Percentiles rank a stretch among this genome's conserved stretches.
Evolutionary conservation across 2,329 filamentous ascomycete species (phyloP).

Genomic region (Pestalotiopsis sp.): DNA sequence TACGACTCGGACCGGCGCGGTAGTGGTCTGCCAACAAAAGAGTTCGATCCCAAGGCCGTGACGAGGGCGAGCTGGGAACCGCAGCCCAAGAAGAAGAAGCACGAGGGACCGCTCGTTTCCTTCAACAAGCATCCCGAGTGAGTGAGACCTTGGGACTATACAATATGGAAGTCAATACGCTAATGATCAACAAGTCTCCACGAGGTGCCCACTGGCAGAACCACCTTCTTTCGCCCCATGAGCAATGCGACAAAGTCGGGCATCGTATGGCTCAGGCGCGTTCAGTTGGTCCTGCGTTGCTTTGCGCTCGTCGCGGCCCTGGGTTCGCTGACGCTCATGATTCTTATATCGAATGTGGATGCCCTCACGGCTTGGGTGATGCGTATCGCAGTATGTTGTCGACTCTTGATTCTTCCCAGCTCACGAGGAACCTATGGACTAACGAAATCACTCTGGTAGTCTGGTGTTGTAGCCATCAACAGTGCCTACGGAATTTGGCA

Average conservation of each 20-base stretch:
- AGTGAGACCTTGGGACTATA: constrained; percentile 32
- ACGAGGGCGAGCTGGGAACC: constrained; percentile 77
- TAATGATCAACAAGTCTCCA: constrained; percentile 50
- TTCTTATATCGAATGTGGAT: constrained; percentile 73
- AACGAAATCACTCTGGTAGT: constrained; percentile 51
- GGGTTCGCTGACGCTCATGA: constrained; percentile 73
- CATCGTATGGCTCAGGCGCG: constrained; percentile 68
- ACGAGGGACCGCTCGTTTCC: constrained; percentile 74
- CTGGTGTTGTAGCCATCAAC: constrained; percentile 73
- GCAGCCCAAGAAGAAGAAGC: constrained; percentile 63
- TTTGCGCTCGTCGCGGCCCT: constrained; percentile 69
- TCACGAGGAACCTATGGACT: constrained; percentile 18
- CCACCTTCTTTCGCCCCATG: constrained; percentile 65
- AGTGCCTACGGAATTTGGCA: constrained; percentile 81
- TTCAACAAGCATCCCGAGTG: constrained; percentile 90
- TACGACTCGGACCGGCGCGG: constrained; percentile 29
- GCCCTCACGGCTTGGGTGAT: constrained; percentile 72
- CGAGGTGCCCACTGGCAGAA: constrained; percentile 63
- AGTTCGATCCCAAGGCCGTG: constrained; percentile 76
- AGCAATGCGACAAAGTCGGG: constrained; percentile 68
- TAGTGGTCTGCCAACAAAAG: constrained; percentile 26
- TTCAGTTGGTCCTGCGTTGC: constrained; percentile 70
- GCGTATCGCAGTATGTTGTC: constrained; percentile 67
- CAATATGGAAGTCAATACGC: not conserved
- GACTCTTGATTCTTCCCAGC: not conserved